Percentiles rank a stretch among this genome's conserved stretches.
Conservation (phyloP, 305 asterid species). For the Fraxinus xanthoxyloides region DNA sequence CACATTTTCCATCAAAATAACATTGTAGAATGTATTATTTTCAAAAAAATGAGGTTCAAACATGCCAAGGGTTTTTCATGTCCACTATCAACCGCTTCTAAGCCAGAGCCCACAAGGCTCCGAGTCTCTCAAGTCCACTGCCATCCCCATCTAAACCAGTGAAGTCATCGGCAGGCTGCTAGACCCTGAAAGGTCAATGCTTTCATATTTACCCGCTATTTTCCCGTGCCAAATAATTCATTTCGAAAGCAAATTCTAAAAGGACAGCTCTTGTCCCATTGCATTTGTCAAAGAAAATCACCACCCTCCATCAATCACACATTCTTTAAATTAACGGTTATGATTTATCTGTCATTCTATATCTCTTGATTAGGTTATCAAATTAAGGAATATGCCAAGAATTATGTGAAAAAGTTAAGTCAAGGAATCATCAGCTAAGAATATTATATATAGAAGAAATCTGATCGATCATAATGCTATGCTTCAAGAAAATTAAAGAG, state of each 20-base stretch:
- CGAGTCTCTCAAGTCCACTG: not conserved
- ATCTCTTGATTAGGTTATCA: not conserved
- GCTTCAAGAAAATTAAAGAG: not conserved
- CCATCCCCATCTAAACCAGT: not conserved
- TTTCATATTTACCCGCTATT: no score
- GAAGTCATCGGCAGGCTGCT: not conserved
- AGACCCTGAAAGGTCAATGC: not conserved
- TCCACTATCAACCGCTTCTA: no score
- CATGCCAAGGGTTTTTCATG: no score
- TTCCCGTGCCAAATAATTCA: not conserved
- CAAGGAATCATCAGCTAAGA: conserved; percentile 7
- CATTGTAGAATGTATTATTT: no score
- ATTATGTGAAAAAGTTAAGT: conserved; percentile 14
- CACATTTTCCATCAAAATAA: no score
- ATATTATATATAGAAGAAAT: not conserved
- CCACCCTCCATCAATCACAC: not conserved
- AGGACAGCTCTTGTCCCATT: not conserved
- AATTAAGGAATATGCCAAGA: conserved; percentile 30
- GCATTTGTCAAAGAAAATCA: not conserved
- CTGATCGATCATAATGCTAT: not conserved
- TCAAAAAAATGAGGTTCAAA: no score
- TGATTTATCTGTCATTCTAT: not conserved
- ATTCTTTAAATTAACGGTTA: not conserved
- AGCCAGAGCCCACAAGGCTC: not conserved
- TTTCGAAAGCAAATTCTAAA: not conserved